These are phyloP conservation scores for Rhodotorula kratochvilovae DNA, from an alignment of 768 basidiomycete species.

Conservation along the genomic window DNA sequence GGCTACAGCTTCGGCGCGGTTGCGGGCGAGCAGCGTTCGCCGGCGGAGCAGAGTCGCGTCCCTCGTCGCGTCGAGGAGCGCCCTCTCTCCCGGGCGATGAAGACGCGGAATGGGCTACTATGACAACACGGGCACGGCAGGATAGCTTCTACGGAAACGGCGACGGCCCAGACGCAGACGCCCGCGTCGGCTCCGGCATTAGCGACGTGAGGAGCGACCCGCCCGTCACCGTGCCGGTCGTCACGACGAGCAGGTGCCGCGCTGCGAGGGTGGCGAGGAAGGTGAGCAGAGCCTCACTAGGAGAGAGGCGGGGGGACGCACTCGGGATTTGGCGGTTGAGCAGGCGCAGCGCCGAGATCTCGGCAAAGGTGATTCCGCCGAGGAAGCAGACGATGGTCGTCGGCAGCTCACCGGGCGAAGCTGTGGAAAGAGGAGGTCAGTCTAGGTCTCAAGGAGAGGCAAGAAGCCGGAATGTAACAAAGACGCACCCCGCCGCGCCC, in stretches of 20 bases:
- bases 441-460: background rate
- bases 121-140: background rate
- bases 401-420: constrained; percentile 58
- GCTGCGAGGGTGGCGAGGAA: constrained; percentile 52
- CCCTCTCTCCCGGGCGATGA: background rate
- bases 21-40: no score
- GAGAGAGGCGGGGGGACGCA: constrained; percentile 1
- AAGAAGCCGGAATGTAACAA: no score
- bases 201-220: constrained; percentile 42
- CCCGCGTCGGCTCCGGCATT: constrained; percentile 13
- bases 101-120: background rate
- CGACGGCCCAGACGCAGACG: background rate
- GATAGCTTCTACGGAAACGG: background rate
- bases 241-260: constrained; percentile 80
- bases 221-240: constrained; percentile 85
- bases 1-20: no score
- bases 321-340: constrained; percentile 24
- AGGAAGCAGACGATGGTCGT: constrained; percentile 94
- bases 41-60: background rate
- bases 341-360: constrained; percentile 79
- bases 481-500: background rate
- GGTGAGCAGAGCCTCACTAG: background rate
- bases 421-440: background rate
- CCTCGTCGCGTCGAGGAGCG: background rate
- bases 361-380: constrained; percentile 94